Conservation (phyloP, 345 rosid species). For the Barbarea vulgaris region DNA sequence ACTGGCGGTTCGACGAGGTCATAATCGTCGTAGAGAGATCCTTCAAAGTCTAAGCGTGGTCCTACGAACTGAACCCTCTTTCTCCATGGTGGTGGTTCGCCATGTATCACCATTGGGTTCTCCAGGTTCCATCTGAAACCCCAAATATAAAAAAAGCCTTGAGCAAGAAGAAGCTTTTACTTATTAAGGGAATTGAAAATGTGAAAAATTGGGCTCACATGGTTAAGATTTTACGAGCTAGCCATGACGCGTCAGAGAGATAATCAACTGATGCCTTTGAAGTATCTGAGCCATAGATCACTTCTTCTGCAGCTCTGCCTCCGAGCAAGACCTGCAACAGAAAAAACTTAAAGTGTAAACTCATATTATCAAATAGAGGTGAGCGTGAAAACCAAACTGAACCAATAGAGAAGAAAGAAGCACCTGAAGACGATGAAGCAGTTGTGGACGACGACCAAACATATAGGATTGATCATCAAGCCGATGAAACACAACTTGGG, state of each 20-base stretch:
- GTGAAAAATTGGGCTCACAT: conserved; percentile 47
- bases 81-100: conserved; percentile 92
- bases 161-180: conserved; percentile 1
- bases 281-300: conserved; percentile 84
- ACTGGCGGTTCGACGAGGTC: conserved; percentile 74
- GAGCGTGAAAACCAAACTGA: neutral
- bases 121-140: conserved; percentile 87
- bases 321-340: conserved; percentile 71
- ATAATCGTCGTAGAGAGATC: conserved; percentile 81
- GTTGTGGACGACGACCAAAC: conserved; percentile 89
- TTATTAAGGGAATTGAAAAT: neutral
- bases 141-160: neutral
- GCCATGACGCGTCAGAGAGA: conserved; percentile 96
- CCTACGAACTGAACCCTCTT: conserved; percentile 76
- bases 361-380: neutral
- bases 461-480: conserved; percentile 87
- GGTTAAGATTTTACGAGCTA: conserved; percentile 89
- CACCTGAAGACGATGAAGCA: conserved; percentile 94
- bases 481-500: conserved; percentile 82
- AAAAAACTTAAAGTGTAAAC: neutral
- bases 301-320: conserved; percentile 97
- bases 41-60: conserved; percentile 90
- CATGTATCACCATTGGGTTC: conserved; percentile 89
- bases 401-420: neutral
- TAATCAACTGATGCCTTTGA: conserved; percentile 81